Evolutionary conservation across 139 green algal species (phyloP).

Genomic region (Coccomyxa sp.): DNA sequence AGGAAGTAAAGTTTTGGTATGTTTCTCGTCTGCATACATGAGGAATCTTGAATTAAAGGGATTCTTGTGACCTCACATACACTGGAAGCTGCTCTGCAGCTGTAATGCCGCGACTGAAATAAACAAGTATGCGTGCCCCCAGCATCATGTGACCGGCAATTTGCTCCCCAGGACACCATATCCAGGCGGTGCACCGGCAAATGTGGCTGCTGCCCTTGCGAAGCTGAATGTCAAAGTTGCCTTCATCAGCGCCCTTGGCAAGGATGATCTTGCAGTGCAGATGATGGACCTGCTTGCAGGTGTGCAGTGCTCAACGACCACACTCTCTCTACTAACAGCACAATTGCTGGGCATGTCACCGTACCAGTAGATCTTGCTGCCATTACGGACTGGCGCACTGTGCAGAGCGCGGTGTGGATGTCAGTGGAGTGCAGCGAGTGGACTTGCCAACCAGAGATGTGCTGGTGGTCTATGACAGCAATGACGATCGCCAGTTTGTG

Average conservation of each 20-base stretch:
- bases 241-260: constrained; percentile 70
- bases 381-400: neutral
- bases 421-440: constrained; percentile 45
- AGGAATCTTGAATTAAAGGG: no score
- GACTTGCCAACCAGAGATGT: constrained; percentile 73
- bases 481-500: constrained; percentile 75
- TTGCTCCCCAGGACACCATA: constrained; percentile 63
- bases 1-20: constrained; percentile 70
- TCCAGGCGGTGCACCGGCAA: constrained; percentile 75
- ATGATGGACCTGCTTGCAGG: constrained; percentile 63
- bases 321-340: no score
- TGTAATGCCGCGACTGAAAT: no score
- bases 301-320: constrained; percentile 14
- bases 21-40: neutral
- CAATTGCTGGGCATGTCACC: neutral
- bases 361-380: neutral
- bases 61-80: no score
- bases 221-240: constrained; percentile 46
- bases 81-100: no score
- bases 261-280: constrained; percentile 64
- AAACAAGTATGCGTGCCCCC: no score
- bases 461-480: constrained; percentile 59
- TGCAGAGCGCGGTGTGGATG: constrained; percentile 62
- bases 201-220: constrained; percentile 66
- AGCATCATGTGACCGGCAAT: no score